These are phyloP conservation scores for Musa itinerans DNA, from an alignment of 176 grass and related monocot species.

Conservation along the genomic window DNA sequence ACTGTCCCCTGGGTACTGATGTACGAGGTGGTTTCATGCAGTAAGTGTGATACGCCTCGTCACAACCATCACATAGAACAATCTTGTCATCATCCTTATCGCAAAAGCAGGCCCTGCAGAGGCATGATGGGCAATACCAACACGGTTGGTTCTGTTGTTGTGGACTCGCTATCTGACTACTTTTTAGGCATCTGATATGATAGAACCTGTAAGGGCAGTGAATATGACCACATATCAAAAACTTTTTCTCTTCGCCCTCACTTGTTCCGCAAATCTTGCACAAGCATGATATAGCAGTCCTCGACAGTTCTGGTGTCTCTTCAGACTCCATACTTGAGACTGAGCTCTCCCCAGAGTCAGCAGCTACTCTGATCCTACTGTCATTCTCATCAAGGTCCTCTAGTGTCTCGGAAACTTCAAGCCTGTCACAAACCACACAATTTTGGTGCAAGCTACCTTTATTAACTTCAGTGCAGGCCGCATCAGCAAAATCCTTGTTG, in stretches of 20 bases:
- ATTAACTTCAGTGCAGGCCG: constrained; percentile 6
- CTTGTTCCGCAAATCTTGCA: constrained; percentile 74
- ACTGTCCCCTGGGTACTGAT: constrained; percentile 50
- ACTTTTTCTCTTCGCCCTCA: constrained; percentile 58
- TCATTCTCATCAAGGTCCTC: constrained; percentile 21
- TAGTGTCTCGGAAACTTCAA: constrained; percentile 26
- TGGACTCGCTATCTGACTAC: constrained; percentile 39
- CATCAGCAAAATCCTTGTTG: constrained; percentile 13
- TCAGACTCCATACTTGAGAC: constrained; percentile 23
- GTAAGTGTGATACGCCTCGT: constrained; percentile 79
- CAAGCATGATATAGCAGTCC: constrained; percentile 26
- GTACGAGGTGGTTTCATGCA: constrained; percentile 57
- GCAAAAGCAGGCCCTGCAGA: constrained; percentile 54
- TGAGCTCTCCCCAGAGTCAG: constrained; percentile 23
- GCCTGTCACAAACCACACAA: constrained; percentile 39
- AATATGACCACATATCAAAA: constrained; percentile 52
- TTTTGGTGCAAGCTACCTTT: constrained; percentile 27
- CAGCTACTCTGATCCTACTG: constrained; percentile 9
- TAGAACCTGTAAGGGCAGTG: constrained; percentile 82
- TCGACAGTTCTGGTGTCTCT: constrained; percentile 17
- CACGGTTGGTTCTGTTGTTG: constrained; percentile 28
- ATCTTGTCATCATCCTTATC: constrained; percentile 71
- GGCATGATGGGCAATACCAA: constrained; percentile 92
- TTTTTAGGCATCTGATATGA: constrained; percentile 61
- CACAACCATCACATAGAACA: constrained; percentile 75